Percentiles rank a stretch among this genome's conserved stretches.
These are phyloP conservation scores for Polyporus tsugae DNA, from an alignment of 1,284 basidiomycete species.

Conservation along the genomic window DNA sequence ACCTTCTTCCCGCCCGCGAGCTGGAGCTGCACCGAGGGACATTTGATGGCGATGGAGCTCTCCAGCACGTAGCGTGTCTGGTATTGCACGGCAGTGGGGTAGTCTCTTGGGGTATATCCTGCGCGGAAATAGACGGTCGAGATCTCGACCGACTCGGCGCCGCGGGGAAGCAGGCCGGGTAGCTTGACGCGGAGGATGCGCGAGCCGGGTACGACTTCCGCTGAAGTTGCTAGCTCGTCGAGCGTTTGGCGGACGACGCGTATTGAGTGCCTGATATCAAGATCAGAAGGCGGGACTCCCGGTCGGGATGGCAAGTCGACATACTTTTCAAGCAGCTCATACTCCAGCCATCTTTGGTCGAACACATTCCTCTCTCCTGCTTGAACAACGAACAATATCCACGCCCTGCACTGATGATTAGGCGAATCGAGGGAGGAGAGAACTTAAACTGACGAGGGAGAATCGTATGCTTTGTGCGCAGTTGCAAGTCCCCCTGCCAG, in stretches of 20 bases:
- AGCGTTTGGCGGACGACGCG: slow-evolving; percentile 81
- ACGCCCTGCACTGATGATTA: slow-evolving; percentile 53
- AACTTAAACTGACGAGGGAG: slow-evolving; percentile 49
- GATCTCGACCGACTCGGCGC: slow-evolving; percentile 39
- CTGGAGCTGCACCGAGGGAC: slow-evolving; percentile 90
- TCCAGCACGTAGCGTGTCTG: slow-evolving; percentile 81
- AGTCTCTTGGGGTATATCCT: slow-evolving; percentile 90
- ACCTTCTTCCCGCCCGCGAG: slow-evolving; percentile 97
- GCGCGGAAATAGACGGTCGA: slow-evolving; percentile 43
- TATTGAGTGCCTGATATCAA: slow-evolving; percentile 67
- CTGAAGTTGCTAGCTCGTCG: slow-evolving; percentile 67
- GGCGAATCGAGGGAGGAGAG: slow-evolving; percentile 5
- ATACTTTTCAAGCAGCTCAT: slow-evolving; percentile 80
- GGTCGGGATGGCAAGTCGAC: slow-evolving; percentile 30
- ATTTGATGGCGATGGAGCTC: slow-evolving; percentile 88
- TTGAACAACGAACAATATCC: slow-evolving; percentile 91
- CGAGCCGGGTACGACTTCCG: slow-evolving; percentile 37
- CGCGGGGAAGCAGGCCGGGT: slow-evolving; percentile 44
- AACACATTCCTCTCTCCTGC: slow-evolving; percentile 94
- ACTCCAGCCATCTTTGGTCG: slow-evolving; percentile 92
- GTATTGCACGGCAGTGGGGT: slow-evolving; percentile 70
- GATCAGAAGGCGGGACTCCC: not conserved
- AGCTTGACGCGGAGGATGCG: slow-evolving; percentile 34
- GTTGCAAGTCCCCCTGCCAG: slow-evolving; percentile 81
- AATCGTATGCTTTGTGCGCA: slow-evolving; percentile 81